A percentile compares a stretch with the other conserved stretches of the same genome.
These are phyloP conservation scores for Phytophthora foliorum DNA, from an alignment of 352 stramenopile genomes.

Conservation along the genomic window DNA sequence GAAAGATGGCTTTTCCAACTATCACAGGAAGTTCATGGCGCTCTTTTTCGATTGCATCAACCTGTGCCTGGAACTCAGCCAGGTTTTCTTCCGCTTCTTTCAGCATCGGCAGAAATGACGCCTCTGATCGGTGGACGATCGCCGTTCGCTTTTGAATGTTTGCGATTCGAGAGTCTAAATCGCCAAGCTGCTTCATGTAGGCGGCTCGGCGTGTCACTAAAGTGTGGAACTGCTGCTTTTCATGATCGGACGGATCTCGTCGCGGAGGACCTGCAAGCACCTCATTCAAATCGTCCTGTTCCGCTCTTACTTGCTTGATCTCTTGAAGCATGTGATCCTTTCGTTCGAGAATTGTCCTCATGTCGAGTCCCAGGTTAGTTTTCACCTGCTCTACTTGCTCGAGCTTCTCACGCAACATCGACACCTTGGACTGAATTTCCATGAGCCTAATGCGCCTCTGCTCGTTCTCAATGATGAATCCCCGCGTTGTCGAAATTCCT, in stretches of 20 bases:
- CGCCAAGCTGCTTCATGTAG: constrained; percentile 62
- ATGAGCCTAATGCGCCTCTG: constrained; percentile 53
- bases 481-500: constrained; percentile 49
- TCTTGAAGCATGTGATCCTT: constrained; percentile 57
- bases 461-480: constrained; percentile 63
- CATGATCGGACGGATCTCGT: constrained; percentile 63
- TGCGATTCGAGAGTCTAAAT: constrained; percentile 48
- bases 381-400: constrained; percentile 55
- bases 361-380: constrained; percentile 49
- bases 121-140: constrained; percentile 54
- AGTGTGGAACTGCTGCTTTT: constrained; percentile 72
- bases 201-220: constrained; percentile 53
- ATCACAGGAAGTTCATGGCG: constrained; percentile 65
- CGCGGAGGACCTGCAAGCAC: constrained; percentile 66
- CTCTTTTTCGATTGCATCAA: constrained; percentile 43
- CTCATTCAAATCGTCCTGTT: constrained; percentile 62
- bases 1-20: constrained; percentile 64
- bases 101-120: constrained; percentile 49
- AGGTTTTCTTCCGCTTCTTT: constrained; percentile 35
- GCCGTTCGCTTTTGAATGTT: constrained; percentile 60
- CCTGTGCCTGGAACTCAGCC: constrained; percentile 24
- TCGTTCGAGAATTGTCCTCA: constrained; percentile 55
- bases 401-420: constrained; percentile 63
- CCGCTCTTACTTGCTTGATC: constrained; percentile 54
- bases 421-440: constrained; percentile 65